Evolutionary conservation across 129 eudicot genomes (phyloP), one percentile per base, ranked within the genome.

Genomic region (Arctium minus): DNA sequence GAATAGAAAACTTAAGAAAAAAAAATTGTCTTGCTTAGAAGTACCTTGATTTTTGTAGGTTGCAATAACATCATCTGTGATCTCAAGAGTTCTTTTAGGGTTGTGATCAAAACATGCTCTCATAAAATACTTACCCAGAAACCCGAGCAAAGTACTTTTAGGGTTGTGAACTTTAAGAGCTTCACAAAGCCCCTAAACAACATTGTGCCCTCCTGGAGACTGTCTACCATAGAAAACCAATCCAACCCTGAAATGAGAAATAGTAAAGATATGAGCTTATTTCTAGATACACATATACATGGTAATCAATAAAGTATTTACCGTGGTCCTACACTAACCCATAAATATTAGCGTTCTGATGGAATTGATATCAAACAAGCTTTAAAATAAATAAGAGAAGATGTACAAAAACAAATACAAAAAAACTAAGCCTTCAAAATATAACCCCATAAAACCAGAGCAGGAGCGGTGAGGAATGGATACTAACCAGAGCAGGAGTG

Each of bases 151-250:
- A 36, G 82, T 88, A 86, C 89, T 94, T 67, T 83, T 83, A 32
- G 87, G 86, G 68, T 94, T 94, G 86, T 92, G 96, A 79, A 81
- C 81, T 83, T 92, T 89, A 65, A 94, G 91, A 79, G 98, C 98
- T 78, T 89, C 85, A 76, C 81, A 86, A 74, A 94, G 95, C 3
- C 98, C 98, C 98, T 97, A 94, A 73, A 92, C 79, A 70, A 92
- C 94, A 90, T 94, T 94, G 84, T 94, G 98, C 73, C 98, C 98
- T 86, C 98, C 97, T 74, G 97, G 97, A 75, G 98, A 94, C 73
- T 94, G 97, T 83, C 98, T 88, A 70, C 97, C 98, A 44, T 92
- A 92, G 87, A 94, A 94, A 39, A 92, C 95, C 67, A 94, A 65
- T 33, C 98, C 97, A 56, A 92, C 98, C 89, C 97, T 94, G 94